phyloP scores from a whole-genome alignment of 768 basidiomycete species.

The Amyloporia xantha region DNA sequence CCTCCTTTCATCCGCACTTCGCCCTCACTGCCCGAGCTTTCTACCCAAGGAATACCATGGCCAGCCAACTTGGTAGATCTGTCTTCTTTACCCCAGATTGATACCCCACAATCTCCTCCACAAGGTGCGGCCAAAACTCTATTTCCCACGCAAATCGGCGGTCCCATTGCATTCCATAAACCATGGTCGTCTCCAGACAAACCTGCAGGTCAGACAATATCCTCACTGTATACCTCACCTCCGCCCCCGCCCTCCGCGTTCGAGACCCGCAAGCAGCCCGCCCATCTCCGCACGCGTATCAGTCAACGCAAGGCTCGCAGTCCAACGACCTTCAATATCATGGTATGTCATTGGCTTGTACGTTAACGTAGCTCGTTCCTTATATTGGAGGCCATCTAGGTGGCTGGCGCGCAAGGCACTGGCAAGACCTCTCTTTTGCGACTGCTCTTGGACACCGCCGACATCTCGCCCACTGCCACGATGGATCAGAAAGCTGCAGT shows the following conservation, averaged over 20 bases:
- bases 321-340: constrained; percentile 79
- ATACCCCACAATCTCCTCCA: constrained; percentile 29
- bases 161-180: constrained; percentile 75
- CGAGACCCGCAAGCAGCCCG: constrained; percentile 41
- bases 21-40: constrained; percentile 75
- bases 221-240: constrained; percentile 59
- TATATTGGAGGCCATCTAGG: constrained; percentile 34
- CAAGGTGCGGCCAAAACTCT: constrained; percentile 71
- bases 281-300: constrained; percentile 31
- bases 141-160: constrained; percentile 44
- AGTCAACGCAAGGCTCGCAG: constrained; percentile 59
- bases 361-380: background rate
- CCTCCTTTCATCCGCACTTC: constrained; percentile 56
- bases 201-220: constrained; percentile 43
- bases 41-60: constrained; percentile 74
- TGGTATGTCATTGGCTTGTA: constrained; percentile 46
- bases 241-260: constrained; percentile 56
- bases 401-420: constrained; percentile 72
- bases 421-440: constrained; percentile 83
- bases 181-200: constrained; percentile 43
- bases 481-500: constrained; percentile 63
- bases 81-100: constrained; percentile 49
- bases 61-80: constrained; percentile 78
- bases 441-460: constrained; percentile 77
- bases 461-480: constrained; percentile 72